Evolutionary conservation across 768 basidiomycete species (phyloP), one percentile per base, ranked within the genome.

Genomic region (Trametes cinnabarina): DNA sequence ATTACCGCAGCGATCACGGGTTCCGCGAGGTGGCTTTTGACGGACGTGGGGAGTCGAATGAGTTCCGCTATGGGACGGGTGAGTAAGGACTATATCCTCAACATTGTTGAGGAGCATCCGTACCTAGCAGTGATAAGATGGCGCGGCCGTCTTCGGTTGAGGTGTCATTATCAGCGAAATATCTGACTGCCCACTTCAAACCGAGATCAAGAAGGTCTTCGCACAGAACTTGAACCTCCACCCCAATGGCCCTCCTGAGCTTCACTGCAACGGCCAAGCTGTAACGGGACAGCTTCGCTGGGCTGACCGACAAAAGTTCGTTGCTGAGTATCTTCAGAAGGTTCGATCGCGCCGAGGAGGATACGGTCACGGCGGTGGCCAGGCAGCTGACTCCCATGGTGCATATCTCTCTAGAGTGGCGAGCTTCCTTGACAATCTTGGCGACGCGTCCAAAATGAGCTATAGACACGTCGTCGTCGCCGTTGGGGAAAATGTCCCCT

Each of bases 11-110:
- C 81, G 19, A 94, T 62, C 17, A 93, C 69, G 1, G 90, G 86
- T 58, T 97, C 94, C 1, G 83, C 84, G 9, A 88, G 67, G 62
- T 88, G 82, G 0, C 77, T 62, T 61, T 87, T 87, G 32, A 81
- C 65, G 19, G 65, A 64, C 2, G 28, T 39, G 9, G 55, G 47
- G 3, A 35, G 35, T 1, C 20, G 55, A 4, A 61, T 44, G 14
- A 61, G 39, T 2, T 51, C 20, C 2, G 12, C 60, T 61, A 32
- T 1, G 15, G 22, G n/a, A 15, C 6, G 5, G 3, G 6, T 28
- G 44, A 25, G 23, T 12, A 26, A 46, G 9, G 39, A 26, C n/a
- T 15, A 3, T 1, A 26, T 15, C 5, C 22, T 23, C 12, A 7
- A 7, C 1, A 14, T 26, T 4, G 5, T 15, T 1, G 23, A 9